These are phyloP conservation scores for Populus hybrid DNA, from an alignment of 441 rosid species.

Conservation along the genomic window DNA sequence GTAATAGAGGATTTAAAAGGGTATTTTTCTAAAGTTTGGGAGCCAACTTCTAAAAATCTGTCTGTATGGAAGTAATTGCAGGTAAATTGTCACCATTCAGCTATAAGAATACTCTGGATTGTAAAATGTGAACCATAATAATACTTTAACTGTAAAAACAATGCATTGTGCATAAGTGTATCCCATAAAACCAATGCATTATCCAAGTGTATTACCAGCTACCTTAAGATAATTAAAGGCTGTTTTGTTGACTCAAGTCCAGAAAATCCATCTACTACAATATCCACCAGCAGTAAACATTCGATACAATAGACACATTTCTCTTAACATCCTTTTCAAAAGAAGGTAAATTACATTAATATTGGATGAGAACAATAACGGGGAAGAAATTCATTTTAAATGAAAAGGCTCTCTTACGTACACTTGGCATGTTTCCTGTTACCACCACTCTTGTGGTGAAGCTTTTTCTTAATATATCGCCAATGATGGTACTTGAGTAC, in stretches of 20 bases:
- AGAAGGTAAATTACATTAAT: background rate
- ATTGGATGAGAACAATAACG: background rate
- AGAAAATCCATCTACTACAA: background rate
- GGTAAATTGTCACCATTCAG: background rate
- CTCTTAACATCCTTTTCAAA: background rate
- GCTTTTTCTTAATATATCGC: slow-evolving; percentile 63
- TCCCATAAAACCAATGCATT: background rate
- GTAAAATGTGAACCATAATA: background rate
- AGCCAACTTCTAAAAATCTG: background rate
- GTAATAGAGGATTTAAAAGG: background rate
- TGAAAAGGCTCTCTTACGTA: slow-evolving; percentile 8
- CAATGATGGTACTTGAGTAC: slow-evolving; percentile 64
- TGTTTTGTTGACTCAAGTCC: background rate
- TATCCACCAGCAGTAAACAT: background rate
- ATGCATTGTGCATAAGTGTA: background rate
- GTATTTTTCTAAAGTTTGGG: background rate
- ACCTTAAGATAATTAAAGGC: background rate
- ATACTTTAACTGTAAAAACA: background rate
- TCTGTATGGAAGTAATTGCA: background rate
- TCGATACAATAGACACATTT: background rate
- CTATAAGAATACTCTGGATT: background rate
- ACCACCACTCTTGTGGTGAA: slow-evolving; percentile 40
- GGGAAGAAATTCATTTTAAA: background rate
- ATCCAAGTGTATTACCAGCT: background rate
- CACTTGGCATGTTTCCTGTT: slow-evolving; percentile 28